Conservation (phyloP, 2,329 filamentous ascomycete genomes). For the Nemania sp. region DNA sequence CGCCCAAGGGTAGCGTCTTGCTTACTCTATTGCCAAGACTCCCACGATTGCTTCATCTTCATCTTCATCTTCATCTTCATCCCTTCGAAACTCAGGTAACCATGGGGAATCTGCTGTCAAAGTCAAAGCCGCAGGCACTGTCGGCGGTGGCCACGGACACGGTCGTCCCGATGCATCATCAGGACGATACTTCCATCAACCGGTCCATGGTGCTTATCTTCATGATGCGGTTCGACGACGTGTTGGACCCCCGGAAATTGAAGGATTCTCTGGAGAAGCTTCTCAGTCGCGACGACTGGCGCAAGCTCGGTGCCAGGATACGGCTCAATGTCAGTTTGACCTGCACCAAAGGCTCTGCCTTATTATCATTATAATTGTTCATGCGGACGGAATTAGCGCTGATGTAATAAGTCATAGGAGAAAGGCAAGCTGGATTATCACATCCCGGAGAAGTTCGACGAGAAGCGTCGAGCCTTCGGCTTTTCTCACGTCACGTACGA, state of each 20-base stretch:
- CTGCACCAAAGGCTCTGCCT: background rate
- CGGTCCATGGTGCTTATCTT: constrained; percentile 27
- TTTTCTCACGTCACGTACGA: no score
- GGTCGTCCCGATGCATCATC: constrained; percentile 25
- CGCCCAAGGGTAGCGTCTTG: no score
- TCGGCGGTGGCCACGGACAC: no score
- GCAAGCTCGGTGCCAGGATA: constrained; percentile 51
- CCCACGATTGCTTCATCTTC: no score
- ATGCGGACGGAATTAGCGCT: background rate
- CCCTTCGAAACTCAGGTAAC: no score
- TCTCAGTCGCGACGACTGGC: constrained; percentile 49
- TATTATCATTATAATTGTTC: no score
- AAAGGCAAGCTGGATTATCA: constrained; percentile 48
- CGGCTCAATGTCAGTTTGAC: constrained; percentile 43
- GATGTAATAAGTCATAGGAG: constrained; percentile 20
- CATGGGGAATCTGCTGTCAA: no score
- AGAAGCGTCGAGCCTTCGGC: no score
- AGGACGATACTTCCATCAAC: constrained; percentile 27
- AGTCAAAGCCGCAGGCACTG: no score
- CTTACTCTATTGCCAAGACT: no score
- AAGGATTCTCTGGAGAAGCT: constrained; percentile 43
- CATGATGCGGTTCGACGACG: constrained; percentile 33
- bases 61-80: no score
- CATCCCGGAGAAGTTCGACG: constrained; percentile 27
- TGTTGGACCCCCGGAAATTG: constrained; percentile 48